These are phyloP conservation scores for Pyrus hybrid DNA, from an alignment of 331 rosid genomes.

Conservation along the genomic window DNA sequence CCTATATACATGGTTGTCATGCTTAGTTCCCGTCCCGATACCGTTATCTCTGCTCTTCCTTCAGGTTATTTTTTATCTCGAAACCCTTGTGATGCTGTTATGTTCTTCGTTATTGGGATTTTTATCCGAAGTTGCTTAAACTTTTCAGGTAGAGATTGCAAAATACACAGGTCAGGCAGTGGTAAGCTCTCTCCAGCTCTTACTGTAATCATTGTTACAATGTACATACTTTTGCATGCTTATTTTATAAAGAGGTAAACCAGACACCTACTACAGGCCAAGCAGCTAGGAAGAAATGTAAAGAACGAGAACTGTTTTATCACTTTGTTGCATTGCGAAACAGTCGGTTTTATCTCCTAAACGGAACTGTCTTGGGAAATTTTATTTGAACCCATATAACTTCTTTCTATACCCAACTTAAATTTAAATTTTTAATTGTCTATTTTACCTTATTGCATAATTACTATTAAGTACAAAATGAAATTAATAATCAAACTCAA, in stretches of 20 bases:
- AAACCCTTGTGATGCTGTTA: background rate
- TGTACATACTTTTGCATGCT: background rate
- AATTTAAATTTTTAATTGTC: too few species aligned
- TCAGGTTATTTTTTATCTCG: constrained; percentile 17
- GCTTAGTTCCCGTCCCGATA: background rate
- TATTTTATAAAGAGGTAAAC: background rate
- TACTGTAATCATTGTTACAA: background rate
- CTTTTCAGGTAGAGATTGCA: constrained; percentile 46
- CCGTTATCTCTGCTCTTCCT: constrained; percentile 1
- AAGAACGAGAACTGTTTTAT: too few species aligned
- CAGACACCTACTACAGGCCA: too few species aligned
- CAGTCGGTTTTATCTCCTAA: background rate
- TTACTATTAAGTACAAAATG: too few species aligned
- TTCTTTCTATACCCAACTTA: too few species aligned
- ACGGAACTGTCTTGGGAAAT: background rate
- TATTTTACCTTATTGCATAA: too few species aligned
- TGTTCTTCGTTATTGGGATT: background rate
- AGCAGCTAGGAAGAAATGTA: too few species aligned
- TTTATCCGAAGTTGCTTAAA: background rate
- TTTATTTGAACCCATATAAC: too few species aligned
- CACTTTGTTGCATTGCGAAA: background rate
- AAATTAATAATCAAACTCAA: too few species aligned
- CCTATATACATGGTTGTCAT: constrained; percentile 6
- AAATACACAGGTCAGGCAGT: constrained; percentile 61
- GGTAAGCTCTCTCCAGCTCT: constrained; percentile 26